Evolutionary conservation across 208 protist species (phyloP), one percentile per base, ranked within the genome.

Genomic region (Strigomonas oncopelti): DNA sequence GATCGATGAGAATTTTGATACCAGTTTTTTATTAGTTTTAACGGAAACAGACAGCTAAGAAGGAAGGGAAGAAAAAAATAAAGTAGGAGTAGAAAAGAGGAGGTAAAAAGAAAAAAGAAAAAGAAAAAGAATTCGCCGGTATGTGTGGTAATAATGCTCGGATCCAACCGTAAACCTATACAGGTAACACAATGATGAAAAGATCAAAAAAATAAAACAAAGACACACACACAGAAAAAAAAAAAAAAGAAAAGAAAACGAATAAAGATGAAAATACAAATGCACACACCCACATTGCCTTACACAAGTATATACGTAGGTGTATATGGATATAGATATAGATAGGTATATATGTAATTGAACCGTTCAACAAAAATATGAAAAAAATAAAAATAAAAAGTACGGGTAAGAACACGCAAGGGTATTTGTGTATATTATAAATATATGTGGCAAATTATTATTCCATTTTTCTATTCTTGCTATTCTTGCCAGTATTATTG

Each of bases 151-250:
- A 32, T 14, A 29, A 29, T n/a, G 14, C 7, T 2, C 11, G 29
- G 18, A 7, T 28, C 22, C 51, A 1, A 22, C 3, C 2, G 66
- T 69, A 52, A 25, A 68, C n/a, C 27, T 51, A 62, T 57, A 55
- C 24, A 59, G 69, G 16, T 51, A 18, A 9, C 16, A 74, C 34
- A 71, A 56, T 34, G 18, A 51, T 53, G 25, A 34, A 52, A 65
- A 38, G n/a, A 53, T 32, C 9, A 63, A 25, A 63, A 1, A 8
- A 3, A 45, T 8, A 62, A 16, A n/a, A 60, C 7, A 60, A 11
- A 60, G 31, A 60, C 42, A 51, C 42, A 51, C 42, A 51, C 42
- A 51, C 14, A 8, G 13, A 45, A n/a, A 62, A 16, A n/a, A 60
- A 60, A 60, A 11, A 60, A 60, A 60, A 36, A 60, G 7, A 29